Evolutionary conservation across 441 rosid genomes (phyloP).

Genomic region (Kokia cookei): DNA sequence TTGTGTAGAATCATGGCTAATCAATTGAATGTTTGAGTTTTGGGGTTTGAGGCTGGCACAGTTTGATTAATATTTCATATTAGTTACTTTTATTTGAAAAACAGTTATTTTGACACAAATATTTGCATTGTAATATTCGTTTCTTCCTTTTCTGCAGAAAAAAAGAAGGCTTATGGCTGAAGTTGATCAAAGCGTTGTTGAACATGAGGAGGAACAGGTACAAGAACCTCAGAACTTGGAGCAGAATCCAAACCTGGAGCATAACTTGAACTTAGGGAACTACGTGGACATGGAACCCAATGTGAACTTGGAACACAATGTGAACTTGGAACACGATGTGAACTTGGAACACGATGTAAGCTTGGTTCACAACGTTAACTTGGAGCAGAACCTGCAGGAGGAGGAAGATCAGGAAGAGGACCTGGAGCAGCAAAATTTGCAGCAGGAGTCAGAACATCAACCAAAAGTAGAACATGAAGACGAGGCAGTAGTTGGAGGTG

Average conservation of each 20-base stretch:
- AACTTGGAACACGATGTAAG: not conserved
- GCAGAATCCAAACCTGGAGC: not conserved
- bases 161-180: conserved; percentile 29
- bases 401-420: not conserved
- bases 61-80: not conserved
- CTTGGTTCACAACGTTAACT: not conserved
- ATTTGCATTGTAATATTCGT: not conserved
- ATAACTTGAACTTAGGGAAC: not conserved
- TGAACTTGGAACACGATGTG: not conserved
- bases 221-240: conserved; percentile 7
- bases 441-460: conserved; percentile 26
- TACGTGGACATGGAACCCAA: not conserved
- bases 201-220: not conserved
- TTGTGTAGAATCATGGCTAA: not conserved
- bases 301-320: not conserved
- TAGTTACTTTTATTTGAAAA: not conserved
- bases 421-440: conserved; percentile 16
- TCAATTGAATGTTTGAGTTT: not conserved
- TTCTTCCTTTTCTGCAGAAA: conserved; percentile 11
- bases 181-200: conserved; percentile 1
- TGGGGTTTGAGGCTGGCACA: not conserved
- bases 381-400: not conserved
- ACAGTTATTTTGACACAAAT: not conserved
- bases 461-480: conserved; percentile 39
- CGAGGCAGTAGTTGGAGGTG: conserved; percentile 36